Conservation (phyloP, 371 early-diverging fungal genomes). For the Funneliformis caledonium region DNA sequence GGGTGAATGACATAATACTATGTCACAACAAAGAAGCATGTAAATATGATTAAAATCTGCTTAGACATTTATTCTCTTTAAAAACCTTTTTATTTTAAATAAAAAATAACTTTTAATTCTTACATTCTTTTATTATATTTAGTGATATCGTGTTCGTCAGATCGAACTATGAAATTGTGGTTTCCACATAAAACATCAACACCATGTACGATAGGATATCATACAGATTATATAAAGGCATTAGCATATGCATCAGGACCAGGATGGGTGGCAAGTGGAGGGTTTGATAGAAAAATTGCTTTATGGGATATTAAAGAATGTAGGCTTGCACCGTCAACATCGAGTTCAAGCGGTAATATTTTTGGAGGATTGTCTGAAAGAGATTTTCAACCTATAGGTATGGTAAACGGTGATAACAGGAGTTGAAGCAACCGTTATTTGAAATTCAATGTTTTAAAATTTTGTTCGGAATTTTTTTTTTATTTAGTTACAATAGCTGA, state of each 20-base stretch:
- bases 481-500: constrained; percentile 53
- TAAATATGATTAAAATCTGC: constrained; percentile 29
- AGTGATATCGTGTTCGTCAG: constrained; percentile 92
- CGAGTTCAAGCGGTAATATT: background rate
- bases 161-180: constrained; percentile 89
- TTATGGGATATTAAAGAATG: constrained; percentile 87
- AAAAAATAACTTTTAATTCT: background rate
- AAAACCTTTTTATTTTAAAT: background rate
- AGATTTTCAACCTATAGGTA: constrained; percentile 22
- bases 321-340: constrained; percentile 43
- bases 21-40: constrained; percentile 64
- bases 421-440: background rate
- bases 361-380: background rate
- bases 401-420: background rate
- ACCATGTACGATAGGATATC: constrained; percentile 73
- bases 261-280: constrained; percentile 90
- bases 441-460: background rate
- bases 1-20: constrained; percentile 93
- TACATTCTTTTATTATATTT: constrained; percentile 2
- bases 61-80: background rate
- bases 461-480: background rate
- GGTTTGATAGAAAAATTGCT: constrained; percentile 86
- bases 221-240: constrained; percentile 85
- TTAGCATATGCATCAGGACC: constrained; percentile 70
- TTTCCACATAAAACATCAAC: constrained; percentile 56